These are phyloP conservation scores for Hypomontagnella monticulosa DNA, from an alignment of 495 filamentous ascomycete species.

Conservation along the genomic window DNA sequence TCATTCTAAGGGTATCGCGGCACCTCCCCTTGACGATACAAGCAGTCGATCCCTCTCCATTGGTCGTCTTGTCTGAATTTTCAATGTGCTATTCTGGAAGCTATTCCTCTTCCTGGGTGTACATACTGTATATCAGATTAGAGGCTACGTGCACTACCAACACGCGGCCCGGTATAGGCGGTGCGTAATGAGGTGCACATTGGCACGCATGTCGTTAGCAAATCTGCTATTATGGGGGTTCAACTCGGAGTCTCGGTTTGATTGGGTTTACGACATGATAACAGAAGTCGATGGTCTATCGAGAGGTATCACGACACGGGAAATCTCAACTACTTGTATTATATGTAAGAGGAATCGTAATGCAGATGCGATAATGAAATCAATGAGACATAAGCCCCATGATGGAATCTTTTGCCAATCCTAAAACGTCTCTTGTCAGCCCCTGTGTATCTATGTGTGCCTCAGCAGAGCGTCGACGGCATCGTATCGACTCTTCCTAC, in stretches of 20 bases:
- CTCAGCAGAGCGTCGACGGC: too few species aligned
- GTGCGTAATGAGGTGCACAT: constrained; percentile 10
- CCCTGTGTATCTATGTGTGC: too few species aligned
- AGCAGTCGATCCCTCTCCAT: neutral
- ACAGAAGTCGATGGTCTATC: constrained; percentile 29
- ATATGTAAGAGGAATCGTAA: constrained; percentile 33
- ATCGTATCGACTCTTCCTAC: too few species aligned
- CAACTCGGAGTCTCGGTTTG: constrained; percentile 35
- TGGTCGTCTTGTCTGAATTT: constrained; percentile 14
- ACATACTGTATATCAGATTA: constrained; percentile 22
- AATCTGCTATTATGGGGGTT: constrained; percentile 16
- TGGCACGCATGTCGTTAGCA: constrained; percentile 12
- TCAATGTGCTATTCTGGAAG: constrained; percentile 29
- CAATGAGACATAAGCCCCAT: neutral
- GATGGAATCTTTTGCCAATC: too few species aligned
- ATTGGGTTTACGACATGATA: constrained; percentile 24
- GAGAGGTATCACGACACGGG: constrained; percentile 24
- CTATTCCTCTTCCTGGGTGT: constrained; percentile 13
- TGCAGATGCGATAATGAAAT: constrained; percentile 4
- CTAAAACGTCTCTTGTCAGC: too few species aligned
- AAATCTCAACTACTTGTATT: constrained; percentile 44
- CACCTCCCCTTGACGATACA: neutral
- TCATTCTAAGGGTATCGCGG: constrained; percentile 14
- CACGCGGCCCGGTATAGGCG: constrained; percentile 8
- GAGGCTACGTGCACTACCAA: constrained; percentile 1